Conservation (phyloP, 495 filamentous ascomycete species). For the Talaromyces thailandensis region DNA sequence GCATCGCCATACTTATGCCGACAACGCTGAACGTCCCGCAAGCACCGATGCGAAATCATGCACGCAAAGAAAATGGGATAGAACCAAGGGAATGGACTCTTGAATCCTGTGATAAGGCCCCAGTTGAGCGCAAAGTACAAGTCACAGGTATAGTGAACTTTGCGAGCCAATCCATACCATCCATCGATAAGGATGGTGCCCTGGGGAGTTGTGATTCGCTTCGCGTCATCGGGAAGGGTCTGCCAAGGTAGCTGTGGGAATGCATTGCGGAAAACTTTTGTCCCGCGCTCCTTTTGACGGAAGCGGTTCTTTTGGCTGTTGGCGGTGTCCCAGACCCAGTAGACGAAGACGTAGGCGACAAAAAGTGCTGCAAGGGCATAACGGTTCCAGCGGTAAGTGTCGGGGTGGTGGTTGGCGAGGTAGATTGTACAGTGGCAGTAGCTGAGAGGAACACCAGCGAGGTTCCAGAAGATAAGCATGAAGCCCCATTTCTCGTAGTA, state of each 20-base stretch:
- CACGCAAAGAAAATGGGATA: conserved; percentile 78
- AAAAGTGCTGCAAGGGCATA: conserved; percentile 51
- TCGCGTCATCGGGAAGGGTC: conserved; percentile 60
- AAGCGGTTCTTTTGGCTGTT: conserved; percentile 95
- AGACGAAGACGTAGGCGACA: conserved; percentile 67
- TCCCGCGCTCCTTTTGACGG: conserved; percentile 69
- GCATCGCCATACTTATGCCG: conserved; percentile 79
- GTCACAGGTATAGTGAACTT: conserved; percentile 89
- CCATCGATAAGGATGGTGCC: conserved; percentile 80
- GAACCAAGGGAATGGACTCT: conserved; percentile 86
- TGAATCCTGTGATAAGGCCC: conserved; percentile 54
- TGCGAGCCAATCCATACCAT: conserved; percentile 74
- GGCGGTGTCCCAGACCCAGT: conserved; percentile 84
- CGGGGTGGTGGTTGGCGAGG: conserved; percentile 75
- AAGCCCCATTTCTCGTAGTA: conserved; percentile 97
- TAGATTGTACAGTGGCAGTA: conserved; percentile 96
- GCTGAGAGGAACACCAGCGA: conserved; percentile 85
- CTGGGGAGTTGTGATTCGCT: conserved; percentile 60
- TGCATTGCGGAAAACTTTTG: conserved; percentile 56
- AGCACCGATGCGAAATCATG: conserved; percentile 86
- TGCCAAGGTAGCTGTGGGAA: conserved; percentile 77
- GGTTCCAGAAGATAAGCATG: conserved; percentile 99
- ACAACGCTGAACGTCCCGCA: conserved; percentile 74
- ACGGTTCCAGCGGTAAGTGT: conserved; percentile 65
- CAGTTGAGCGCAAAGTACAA: conserved; percentile 66